Conservation (phyloP, 1,139 yeast genomes). For the Nakaseomyces delphensis region DNA sequence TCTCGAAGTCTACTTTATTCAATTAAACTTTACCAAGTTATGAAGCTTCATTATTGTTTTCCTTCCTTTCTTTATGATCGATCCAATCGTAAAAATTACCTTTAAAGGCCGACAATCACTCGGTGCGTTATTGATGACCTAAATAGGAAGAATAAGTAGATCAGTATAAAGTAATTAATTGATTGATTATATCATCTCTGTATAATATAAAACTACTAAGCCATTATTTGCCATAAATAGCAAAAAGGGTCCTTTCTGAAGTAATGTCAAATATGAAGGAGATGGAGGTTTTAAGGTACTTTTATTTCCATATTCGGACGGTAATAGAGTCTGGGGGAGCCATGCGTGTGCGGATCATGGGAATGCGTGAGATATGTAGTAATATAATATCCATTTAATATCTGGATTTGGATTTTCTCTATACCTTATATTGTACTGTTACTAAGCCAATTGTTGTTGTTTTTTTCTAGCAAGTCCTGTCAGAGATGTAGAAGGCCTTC, state of each 20-base stretch:
- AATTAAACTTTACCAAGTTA: too few relatives aligned
- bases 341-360: too few relatives aligned
- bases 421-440: too few relatives aligned
- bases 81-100: background rate
- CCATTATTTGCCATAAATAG: background rate
- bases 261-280: too few relatives aligned
- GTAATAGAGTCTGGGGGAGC: background rate
- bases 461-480: background rate
- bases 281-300: too few relatives aligned
- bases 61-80: too few relatives aligned
- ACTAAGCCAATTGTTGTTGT: too few relatives aligned
- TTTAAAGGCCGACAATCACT: background rate
- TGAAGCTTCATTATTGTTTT: background rate
- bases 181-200: background rate
- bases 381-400: background rate
- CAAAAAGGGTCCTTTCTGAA: too few relatives aligned
- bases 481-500: background rate
- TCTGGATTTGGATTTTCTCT: too few relatives aligned
- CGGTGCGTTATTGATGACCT: conserved; percentile 3
- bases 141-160: background rate
- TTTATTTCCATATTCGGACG: background rate
- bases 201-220: too few relatives aligned
- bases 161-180: background rate
- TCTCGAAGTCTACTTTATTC: too few relatives aligned
- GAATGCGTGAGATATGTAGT: too few relatives aligned